Evolutionary conservation across 331 rosid species (phyloP).

Genomic region (Saraca asoca): DNA sequence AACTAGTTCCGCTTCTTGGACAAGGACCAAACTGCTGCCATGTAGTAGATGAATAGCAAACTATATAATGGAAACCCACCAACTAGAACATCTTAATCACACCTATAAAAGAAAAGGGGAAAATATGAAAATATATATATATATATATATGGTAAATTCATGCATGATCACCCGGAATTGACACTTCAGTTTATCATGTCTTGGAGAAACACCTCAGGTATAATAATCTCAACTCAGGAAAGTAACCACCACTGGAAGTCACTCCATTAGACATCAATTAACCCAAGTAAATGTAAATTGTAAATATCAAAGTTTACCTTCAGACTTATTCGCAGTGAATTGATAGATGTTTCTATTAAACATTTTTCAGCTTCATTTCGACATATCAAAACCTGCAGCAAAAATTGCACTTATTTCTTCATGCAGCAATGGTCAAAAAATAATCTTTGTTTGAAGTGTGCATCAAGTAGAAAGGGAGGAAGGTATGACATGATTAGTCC

Average conservation of each 20-base stretch:
- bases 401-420: slow-evolving; percentile 26
- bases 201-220: not conserved
- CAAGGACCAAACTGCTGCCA: not conserved
- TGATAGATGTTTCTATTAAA: slow-evolving; percentile 88
- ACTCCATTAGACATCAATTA: slow-evolving; percentile 29
- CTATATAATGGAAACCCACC: slow-evolving; percentile 7
- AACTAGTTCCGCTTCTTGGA: not conserved
- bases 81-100: not conserved
- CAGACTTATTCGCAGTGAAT: slow-evolving; percentile 92
- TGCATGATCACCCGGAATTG: no score
- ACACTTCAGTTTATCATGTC: not conserved
- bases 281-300: slow-evolving; percentile 16
- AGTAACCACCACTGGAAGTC: not conserved
- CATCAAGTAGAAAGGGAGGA: not conserved
- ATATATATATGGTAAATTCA: no score
- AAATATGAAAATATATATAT: no score
- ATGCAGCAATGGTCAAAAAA: slow-evolving; percentile 23
- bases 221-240: slow-evolving; percentile 2
- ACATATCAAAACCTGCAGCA: slow-evolving; percentile 83
- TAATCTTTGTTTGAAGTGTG: not conserved
- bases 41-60: not conserved
- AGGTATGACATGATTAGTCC: not conserved
- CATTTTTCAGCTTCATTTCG: slow-evolving; percentile 96
- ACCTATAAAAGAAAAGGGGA: not conserved
- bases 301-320: slow-evolving; percentile 54